Percentiles rank a stretch among this genome's conserved stretches.
These are phyloP conservation scores for Flaveria brownii DNA, from an alignment of 129 eudicot genomes.

Conservation along the genomic window DNA sequence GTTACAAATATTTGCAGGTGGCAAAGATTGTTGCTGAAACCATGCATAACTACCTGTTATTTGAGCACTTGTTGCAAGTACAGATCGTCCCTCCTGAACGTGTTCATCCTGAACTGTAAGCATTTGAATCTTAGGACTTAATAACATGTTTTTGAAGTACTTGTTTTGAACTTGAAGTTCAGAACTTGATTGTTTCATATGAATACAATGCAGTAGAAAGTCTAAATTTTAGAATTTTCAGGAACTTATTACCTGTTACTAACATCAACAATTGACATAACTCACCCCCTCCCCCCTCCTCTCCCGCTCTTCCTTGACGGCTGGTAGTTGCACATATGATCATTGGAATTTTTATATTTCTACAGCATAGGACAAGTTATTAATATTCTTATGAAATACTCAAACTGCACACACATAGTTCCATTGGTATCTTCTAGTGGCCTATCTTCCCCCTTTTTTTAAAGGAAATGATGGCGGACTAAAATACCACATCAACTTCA, in stretches of 20 bases:
- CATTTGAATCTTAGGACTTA: not conserved
- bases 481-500: not conserved
- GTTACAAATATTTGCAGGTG: constrained; percentile 46
- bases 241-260: not conserved
- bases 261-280: not conserved
- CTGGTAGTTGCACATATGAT: not conserved
- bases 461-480: not conserved
- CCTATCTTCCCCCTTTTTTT: not conserved
- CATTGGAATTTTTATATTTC: not conserved
- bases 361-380: not conserved
- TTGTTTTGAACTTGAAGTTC: not conserved
- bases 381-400: not conserved
- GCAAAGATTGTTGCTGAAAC: constrained; percentile 92
- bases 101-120: constrained; percentile 89
- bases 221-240: not conserved
- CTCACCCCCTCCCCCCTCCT: too few species aligned
- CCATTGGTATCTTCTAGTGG: not conserved
- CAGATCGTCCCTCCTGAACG: constrained; percentile 72
- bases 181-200: not conserved
- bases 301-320: too few species aligned
- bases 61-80: constrained; percentile 93
- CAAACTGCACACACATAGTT: not conserved
- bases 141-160: not conserved
- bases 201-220: not conserved
- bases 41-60: constrained; percentile 90